Base-by-base conservation (phyloP, 2,329 filamentous ascomycete species). In the Fusarium sp. region DNA sequence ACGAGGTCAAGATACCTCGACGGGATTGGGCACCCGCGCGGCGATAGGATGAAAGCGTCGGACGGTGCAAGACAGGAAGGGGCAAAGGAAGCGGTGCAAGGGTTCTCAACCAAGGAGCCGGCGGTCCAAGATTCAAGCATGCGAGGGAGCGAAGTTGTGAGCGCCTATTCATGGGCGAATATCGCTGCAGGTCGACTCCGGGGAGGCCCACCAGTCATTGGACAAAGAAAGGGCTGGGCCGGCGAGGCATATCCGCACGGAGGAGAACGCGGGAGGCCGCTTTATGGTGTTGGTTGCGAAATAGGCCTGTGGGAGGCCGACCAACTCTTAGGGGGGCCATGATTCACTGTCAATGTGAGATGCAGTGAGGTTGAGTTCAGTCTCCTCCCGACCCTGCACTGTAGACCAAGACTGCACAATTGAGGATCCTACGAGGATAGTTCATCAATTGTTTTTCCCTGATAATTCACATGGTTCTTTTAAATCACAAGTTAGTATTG, bases 321-420 rank as follows among this genome's bases (percentile, higher is more conserved):
- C 45, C 35, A 27, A 22, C 27, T 47, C n/a, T 16, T 52, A 31
- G 16, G 35, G 18, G 35, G 42, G 40, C 40, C 45, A 62, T 74
- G 72, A 74, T 59, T 74, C 71, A 74, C 58, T 35, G 27, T 59
- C 36, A 35, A 36, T 29, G 25, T 16, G 20, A n/a, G 35, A 47
- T 35, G 40, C 47, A 33, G 27, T 58, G 42, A 58, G 20, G 40
- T 66, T 38, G n/a, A 38, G 36, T 33, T 5, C 36, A 60, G 57
- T 60, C 27, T 20, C 13, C 57, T 29, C 25, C 27, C 5, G 1
- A 3, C 1, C 5, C 18, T 42, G 20, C 57, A 60, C 57, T 60
- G 57, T 60, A 20, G 36, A 16, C 2, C 14, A 47, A 8, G 16
- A 20, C 8, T 35, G n/a, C 14, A 7, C 14, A 18, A 9, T 56